Evolutionary conservation across 2,329 filamentous ascomycete species (phyloP).

Genomic region (Stenocarpella maydis): DNA sequence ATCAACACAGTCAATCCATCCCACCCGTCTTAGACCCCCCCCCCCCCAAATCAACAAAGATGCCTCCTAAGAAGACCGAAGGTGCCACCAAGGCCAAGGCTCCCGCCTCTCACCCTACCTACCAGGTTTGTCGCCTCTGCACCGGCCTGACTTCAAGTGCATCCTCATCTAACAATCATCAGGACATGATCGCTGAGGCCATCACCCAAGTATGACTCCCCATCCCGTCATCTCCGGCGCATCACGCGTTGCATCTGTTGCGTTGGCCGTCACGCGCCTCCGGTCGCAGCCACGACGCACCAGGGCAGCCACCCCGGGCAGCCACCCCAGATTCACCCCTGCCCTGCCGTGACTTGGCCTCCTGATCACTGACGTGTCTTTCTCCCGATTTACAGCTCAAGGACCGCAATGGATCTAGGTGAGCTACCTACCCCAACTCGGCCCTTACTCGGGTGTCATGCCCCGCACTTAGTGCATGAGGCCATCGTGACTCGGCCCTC

Average conservation of each 20-base stretch:
- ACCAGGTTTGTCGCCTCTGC: constrained; percentile 59
- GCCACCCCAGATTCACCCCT: constrained; percentile 12
- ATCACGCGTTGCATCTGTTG: constrained; percentile 40
- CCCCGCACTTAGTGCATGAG: constrained; percentile 34
- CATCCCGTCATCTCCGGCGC: constrained; percentile 48
- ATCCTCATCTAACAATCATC: constrained; percentile 46
- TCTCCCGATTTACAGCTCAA: constrained; percentile 58
- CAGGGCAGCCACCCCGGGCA: background rate
- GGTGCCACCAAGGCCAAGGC: constrained; percentile 59
- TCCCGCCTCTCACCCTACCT: constrained; percentile 58
- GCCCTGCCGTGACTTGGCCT: background rate
- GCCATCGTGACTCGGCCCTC: constrained; percentile 33
- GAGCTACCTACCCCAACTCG: constrained; percentile 35
- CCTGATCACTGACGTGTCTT: constrained; percentile 50
- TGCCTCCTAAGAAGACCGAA: constrained; percentile 68
- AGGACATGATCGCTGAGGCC: constrained; percentile 72
- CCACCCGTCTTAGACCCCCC: constrained; percentile 29
- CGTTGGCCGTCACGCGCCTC: constrained; percentile 24
- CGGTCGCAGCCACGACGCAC: background rate
- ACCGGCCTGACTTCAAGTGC: constrained; percentile 35
- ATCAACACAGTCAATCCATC: constrained; percentile 24
- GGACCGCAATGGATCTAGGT: constrained; percentile 68
- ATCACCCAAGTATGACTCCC: constrained; percentile 64
- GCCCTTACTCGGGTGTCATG: constrained; percentile 33
- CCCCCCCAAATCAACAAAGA: constrained; percentile 53